A percentile compares a stretch with the other conserved stretches of the same genome.
Evolutionary conservation across 78 protist genomes (phyloP).

Genomic region (Chrysochromulina tobinii): DNA sequence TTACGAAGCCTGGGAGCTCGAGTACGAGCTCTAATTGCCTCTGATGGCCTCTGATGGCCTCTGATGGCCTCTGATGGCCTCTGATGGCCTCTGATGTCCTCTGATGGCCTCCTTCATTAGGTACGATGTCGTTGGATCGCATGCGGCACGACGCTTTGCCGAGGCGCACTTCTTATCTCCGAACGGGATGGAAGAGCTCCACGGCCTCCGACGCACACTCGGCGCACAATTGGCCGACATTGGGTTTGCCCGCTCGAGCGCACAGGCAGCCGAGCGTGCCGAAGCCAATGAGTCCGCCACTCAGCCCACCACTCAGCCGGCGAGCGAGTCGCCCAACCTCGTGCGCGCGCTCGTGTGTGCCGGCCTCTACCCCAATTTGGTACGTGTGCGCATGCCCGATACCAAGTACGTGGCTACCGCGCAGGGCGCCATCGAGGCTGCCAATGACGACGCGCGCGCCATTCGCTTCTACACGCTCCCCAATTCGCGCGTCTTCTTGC

Average conservation of each 20-base stretch:
- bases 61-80: not conserved
- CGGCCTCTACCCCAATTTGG: constrained; percentile 69
- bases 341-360: constrained; percentile 70
- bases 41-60: not conserved
- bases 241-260: not conserved
- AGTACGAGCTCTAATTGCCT: not conserved
- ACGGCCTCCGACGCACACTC: not conserved
- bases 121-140: not conserved
- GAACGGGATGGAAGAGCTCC: not conserved
- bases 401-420: not conserved
- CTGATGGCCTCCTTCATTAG: not conserved
- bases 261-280: no score
- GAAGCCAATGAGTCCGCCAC: no score
- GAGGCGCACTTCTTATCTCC: not conserved
- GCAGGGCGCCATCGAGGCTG: constrained; percentile 31
- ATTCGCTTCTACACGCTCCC: not conserved
- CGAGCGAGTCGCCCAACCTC: not conserved
- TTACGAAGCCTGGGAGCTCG: constrained; percentile 57
- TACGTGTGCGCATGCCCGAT: not conserved
- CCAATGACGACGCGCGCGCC: constrained; percentile 7
- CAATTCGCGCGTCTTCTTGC: constrained; percentile 49
- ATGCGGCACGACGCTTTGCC: not conserved
- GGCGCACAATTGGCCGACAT: not conserved
- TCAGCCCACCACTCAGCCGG: no score
- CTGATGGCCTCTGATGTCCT: not conserved